Conservation (phyloP, 768 basidiomycete species). For the Fomitopsis serialis region DNA sequence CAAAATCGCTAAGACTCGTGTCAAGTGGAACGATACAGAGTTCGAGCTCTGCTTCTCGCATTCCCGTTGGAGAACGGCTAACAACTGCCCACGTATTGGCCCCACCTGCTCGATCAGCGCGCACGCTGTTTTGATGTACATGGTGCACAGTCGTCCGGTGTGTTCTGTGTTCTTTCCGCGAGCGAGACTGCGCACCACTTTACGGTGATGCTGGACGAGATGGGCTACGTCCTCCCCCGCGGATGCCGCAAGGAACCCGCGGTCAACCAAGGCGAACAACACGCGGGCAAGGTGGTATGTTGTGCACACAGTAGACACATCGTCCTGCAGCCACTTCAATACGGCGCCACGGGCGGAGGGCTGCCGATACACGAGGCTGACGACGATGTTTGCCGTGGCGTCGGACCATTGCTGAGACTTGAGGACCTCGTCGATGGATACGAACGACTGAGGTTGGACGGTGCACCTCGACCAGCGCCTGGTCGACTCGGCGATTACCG, state of each 20-base stretch:
- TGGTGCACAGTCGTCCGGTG: constrained; percentile 1
- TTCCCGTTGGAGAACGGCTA: constrained; percentile 1
- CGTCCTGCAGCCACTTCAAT: constrained; percentile 17
- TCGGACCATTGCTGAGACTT: constrained; percentile 8
- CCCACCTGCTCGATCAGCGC: neutral
- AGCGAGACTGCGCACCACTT: constrained; percentile 10
- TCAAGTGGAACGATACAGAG: neutral
- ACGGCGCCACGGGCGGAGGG: neutral
- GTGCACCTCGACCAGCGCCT: constrained; percentile 13
- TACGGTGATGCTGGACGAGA: constrained; percentile 14
- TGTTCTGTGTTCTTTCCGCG: neutral
- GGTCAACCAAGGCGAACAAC: constrained; percentile 16
- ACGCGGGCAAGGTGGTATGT: constrained; percentile 14
- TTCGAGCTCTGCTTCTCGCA: neutral
- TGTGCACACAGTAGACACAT: constrained; percentile 3
- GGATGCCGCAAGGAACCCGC: neutral
- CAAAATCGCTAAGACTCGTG: neutral
- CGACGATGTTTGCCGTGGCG: constrained; percentile 14
- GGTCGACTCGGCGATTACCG: neutral
- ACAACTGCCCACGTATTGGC: constrained; percentile 1
- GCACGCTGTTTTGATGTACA: constrained; percentile 1
- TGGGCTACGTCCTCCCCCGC: neutral
- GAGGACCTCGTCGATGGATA: constrained; percentile 1
- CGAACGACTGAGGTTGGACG: neutral
- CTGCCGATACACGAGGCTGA: constrained; percentile 14